Evolutionary conservation across 495 filamentous ascomycete species (phyloP).

Genomic region (Trichoderma orchidacearum): DNA sequence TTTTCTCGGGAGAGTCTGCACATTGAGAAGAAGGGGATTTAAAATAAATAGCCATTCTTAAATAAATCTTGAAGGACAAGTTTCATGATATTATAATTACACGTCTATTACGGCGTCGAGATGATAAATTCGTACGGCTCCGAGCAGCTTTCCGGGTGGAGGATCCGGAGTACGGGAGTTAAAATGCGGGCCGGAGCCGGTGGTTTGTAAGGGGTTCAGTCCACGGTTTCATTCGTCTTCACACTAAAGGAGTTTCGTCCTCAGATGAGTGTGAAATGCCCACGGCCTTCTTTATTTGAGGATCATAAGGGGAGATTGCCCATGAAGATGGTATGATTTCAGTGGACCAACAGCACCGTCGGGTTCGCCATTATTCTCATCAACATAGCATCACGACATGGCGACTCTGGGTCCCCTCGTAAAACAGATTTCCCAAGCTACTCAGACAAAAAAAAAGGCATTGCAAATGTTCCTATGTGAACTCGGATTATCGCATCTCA

Average conservation of each 20-base stretch:
- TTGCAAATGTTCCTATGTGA: no score
- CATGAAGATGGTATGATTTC: background rate
- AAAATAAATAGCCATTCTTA: background rate
- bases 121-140: background rate
- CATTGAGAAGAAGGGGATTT: background rate
- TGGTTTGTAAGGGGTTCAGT: background rate
- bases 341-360: background rate
- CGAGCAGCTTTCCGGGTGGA: background rate
- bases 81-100: background rate
- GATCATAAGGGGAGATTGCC: no score
- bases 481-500: no score
- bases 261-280: background rate
- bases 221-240: background rate
- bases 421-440: slow-evolving; percentile 15
- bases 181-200: background rate
- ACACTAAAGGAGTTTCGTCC: background rate
- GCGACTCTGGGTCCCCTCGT: slow-evolving; percentile 19
- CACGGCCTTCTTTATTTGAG: background rate
- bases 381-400: slow-evolving; percentile 35
- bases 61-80: no score
- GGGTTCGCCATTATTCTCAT: slow-evolving; percentile 20
- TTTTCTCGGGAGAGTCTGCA: no score
- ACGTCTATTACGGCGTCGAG: background rate
- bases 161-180: background rate
- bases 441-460: no score